Conservation (phyloP, 345 rosid species). For the Rubroshorea leprosula region DNA sequence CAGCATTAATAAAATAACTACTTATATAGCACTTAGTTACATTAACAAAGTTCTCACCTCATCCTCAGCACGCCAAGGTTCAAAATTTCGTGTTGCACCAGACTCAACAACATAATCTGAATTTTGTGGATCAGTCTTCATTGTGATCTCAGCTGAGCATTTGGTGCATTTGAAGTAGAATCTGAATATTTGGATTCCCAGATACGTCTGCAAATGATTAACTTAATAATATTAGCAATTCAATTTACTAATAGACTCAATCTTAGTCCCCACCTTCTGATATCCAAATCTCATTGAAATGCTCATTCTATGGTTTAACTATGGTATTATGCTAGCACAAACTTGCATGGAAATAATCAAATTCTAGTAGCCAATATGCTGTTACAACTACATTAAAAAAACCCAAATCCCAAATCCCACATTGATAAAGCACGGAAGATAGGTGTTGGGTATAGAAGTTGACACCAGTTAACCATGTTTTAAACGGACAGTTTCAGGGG, state of each 20-base stretch:
- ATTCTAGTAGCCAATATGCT: too few relatives aligned
- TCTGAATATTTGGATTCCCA: conserved; percentile 85
- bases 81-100: conserved; percentile 81
- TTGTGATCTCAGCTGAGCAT: conserved; percentile 84
- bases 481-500: too few relatives aligned
- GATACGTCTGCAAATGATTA: conserved; percentile 55
- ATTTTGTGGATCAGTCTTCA: conserved; percentile 93
- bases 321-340: too few relatives aligned
- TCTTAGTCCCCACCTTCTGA: neutral
- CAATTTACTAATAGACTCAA: neutral
- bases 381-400: too few relatives aligned
- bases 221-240: neutral
- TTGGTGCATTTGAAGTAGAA: conserved; percentile 94
- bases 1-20: too few relatives aligned
- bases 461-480: too few relatives aligned
- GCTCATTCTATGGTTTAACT: too few relatives aligned
- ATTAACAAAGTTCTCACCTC: conserved; percentile 26
- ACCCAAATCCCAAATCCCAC: too few relatives aligned
- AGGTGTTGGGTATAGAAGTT: too few relatives aligned
- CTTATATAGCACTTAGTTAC: neutral
- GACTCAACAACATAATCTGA: conserved; percentile 93
- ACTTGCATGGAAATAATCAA: too few relatives aligned
- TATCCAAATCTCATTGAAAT: neutral
- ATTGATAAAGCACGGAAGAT: too few relatives aligned
- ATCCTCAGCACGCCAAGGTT: conserved; percentile 95